Evolutionary conservation across 148 eudicot genomes (phyloP).

Genomic region (Dysphania ambrosioides): DNA sequence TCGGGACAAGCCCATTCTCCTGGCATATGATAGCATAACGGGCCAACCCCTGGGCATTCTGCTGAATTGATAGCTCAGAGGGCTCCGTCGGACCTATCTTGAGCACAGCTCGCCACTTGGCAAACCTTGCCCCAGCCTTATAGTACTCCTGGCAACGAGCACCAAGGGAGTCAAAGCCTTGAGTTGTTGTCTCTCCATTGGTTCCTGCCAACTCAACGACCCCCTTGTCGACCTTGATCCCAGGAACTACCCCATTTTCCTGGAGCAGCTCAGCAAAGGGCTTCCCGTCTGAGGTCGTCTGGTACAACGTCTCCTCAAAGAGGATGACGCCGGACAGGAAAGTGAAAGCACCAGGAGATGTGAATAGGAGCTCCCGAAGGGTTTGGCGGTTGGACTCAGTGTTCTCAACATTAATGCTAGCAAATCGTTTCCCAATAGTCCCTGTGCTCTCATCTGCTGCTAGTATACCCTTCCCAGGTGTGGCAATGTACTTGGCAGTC

Average conservation of each 20-base stretch:
- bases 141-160: slow-evolving; percentile 69
- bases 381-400: slow-evolving; percentile 77
- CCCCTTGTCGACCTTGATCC: slow-evolving; percentile 93
- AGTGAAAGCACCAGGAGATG: slow-evolving; percentile 55
- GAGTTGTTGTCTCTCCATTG: slow-evolving; percentile 86
- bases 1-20: slow-evolving; percentile 82
- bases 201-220: slow-evolving; percentile 74
- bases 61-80: slow-evolving; percentile 72
- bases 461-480: slow-evolving; percentile 87
- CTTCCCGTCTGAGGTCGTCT: slow-evolving; percentile 63
- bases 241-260: slow-evolving; percentile 72
- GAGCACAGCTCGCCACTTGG: slow-evolving; percentile 95
- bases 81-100: slow-evolving; percentile 84
- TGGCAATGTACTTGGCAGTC: slow-evolving; percentile 93
- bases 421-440: slow-evolving; percentile 72
- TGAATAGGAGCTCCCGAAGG: slow-evolving; percentile 82
- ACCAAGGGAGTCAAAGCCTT: slow-evolving; percentile 77
- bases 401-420: slow-evolving; percentile 84
- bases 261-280: slow-evolving; percentile 65
- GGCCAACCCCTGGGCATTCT: slow-evolving; percentile 89
- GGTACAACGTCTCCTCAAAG: slow-evolving; percentile 86
- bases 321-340: slow-evolving; percentile 86
- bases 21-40: slow-evolving; percentile 86
- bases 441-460: slow-evolving; percentile 97
- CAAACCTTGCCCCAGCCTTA: slow-evolving; percentile 89